These are phyloP conservation scores for Heliosperma pusillum DNA, from an alignment of 148 eudicot genomes.

Conservation along the genomic window DNA sequence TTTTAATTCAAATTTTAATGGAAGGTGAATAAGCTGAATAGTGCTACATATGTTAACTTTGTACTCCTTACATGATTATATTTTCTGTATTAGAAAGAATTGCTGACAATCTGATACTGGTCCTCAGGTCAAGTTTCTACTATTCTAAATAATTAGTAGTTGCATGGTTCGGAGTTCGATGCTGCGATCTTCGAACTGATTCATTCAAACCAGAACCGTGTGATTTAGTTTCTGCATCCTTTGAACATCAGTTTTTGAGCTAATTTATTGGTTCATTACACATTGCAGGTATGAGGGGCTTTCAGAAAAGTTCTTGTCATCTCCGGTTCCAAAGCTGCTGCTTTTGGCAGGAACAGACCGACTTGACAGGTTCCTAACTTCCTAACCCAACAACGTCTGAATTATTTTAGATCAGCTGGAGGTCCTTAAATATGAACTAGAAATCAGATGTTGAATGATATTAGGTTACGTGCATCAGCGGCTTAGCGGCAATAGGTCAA, in stretches of 20 bases:
- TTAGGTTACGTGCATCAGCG: neutral
- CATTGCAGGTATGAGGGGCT: constrained; percentile 92
- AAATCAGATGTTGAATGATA: neutral
- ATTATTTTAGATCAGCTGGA: neutral
- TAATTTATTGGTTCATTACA: neutral
- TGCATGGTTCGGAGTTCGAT: no score
- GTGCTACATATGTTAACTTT: no score
- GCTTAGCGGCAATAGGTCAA: neutral
- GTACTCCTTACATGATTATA: no score
- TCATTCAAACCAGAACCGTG: no score
- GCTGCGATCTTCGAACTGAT: no score
- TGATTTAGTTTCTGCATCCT: neutral
- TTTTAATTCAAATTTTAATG: no score
- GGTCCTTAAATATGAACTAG: neutral
- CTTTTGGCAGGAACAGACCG: constrained; percentile 94
- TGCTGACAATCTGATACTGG: no score
- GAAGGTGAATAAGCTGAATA: no score
- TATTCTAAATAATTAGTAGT: no score
- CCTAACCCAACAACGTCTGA: constrained; percentile 4
- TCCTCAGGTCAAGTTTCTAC: no score
- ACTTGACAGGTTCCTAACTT: constrained; percentile 69
- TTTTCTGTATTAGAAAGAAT: no score
- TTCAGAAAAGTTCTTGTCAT: constrained; percentile 75
- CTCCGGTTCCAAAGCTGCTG: constrained; percentile 77
- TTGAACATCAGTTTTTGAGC: neutral